Percentiles rank a stretch among this genome's conserved stretches.
These are phyloP conservation scores for Aureobasidium sp. DNA, from an alignment of 2,329 filamentous ascomycete genomes.

Conservation along the genomic window DNA sequence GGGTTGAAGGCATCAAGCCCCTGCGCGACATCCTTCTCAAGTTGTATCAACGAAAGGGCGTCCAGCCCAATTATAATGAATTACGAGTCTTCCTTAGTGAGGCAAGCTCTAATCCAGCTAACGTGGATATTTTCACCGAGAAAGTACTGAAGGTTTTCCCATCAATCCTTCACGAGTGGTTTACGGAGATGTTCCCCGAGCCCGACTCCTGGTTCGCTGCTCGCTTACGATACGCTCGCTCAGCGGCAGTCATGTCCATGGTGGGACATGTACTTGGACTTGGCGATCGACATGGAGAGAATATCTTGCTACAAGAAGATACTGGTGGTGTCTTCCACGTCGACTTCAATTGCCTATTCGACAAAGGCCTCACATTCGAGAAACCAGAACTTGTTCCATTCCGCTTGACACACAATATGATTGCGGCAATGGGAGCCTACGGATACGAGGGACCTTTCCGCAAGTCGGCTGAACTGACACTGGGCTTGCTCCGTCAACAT, in stretches of 20 bases:
- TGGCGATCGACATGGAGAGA: conserved; percentile 93
- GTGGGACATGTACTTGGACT: conserved; percentile 89
- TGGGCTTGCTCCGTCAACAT: conserved; percentile 77
- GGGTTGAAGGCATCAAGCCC: conserved; percentile 93
- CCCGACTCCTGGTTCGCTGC: conserved; percentile 88
- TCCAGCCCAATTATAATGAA: conserved; percentile 59
- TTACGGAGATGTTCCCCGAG: conserved; percentile 88
- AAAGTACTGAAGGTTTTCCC: conserved; percentile 61
- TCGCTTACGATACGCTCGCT: conserved; percentile 80
- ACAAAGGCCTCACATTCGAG: conserved; percentile 91
- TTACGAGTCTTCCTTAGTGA: conserved; percentile 57
- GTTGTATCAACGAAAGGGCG: conserved; percentile 67
- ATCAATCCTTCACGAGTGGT: conserved; percentile 86
- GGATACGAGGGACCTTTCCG: conserved; percentile 89
- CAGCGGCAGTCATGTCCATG: conserved; percentile 99
- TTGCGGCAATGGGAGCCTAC: conserved; percentile 91
- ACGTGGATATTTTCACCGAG: conserved; percentile 65
- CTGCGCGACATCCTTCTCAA: conserved; percentile 82
- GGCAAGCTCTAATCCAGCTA: conserved; percentile 54
- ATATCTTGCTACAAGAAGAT: conserved; percentile 88
- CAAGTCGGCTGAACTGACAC: conserved; percentile 80
- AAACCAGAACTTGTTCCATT: conserved; percentile 95
- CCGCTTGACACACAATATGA: conserved; percentile 96
- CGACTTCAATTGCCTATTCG: conserved; percentile 98
- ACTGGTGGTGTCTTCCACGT: conserved; percentile 95